Conservation (phyloP, 2,329 filamentous ascomycete genomes). For the Celoporthe dispersa region DNA sequence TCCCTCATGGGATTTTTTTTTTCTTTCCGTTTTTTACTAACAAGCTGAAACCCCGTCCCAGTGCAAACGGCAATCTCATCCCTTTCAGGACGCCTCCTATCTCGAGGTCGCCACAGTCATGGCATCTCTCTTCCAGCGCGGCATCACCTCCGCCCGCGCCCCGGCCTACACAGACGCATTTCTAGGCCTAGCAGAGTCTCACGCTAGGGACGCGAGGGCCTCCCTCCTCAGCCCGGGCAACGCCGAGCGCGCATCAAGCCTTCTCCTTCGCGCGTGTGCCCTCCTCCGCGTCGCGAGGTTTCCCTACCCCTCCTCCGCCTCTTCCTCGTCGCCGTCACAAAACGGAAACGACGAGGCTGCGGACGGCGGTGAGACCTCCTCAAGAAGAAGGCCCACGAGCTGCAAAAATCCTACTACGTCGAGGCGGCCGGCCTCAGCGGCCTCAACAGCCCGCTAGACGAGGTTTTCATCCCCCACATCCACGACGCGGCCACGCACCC, state of each 20-base stretch:
- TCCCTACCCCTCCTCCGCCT: constrained; percentile 42
- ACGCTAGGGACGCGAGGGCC: constrained; percentile 56
- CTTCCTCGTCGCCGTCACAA: constrained; percentile 36
- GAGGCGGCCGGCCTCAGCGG: constrained; percentile 58
- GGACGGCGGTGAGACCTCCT: constrained; percentile 35
- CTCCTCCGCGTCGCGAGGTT: constrained; percentile 75
- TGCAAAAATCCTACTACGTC: constrained; percentile 67
- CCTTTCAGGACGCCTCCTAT: constrained; percentile 73
- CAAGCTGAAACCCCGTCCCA: neutral
- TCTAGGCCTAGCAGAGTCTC: constrained; percentile 62
- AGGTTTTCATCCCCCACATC: constrained; percentile 65
- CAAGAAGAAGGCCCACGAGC: constrained; percentile 67
- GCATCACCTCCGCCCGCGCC: constrained; percentile 68
- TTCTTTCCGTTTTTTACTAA: neutral
- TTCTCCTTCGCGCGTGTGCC: constrained; percentile 68
- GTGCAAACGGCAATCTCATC: constrained; percentile 42
- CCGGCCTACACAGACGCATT: constrained; percentile 67
- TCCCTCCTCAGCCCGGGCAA: constrained; percentile 54
- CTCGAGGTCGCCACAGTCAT: constrained; percentile 75
- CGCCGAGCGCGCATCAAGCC: constrained; percentile 57
- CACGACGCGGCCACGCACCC: constrained; percentile 31
- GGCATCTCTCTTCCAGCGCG: constrained; percentile 60
- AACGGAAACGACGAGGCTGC: constrained; percentile 37
- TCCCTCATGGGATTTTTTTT: neutral
- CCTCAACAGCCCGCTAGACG: constrained; percentile 56